Conservation (phyloP, 306 rosid genomes). For the Vicia sativa region DNA sequence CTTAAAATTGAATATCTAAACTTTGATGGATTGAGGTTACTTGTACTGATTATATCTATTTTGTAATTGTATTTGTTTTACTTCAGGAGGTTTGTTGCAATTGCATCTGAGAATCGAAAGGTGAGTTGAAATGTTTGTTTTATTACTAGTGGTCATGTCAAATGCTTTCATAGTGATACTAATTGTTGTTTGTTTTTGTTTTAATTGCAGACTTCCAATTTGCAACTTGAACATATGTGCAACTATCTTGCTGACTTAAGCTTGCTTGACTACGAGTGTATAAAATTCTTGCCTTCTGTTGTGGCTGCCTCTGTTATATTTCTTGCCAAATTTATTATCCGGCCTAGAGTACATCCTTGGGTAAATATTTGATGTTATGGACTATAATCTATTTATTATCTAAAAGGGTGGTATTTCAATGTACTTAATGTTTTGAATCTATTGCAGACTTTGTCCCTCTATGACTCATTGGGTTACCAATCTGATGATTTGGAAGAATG, state of each 20-base stretch:
- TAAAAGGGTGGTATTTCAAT: neutral
- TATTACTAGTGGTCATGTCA: neutral
- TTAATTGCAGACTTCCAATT: conserved; percentile 49
- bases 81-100: conserved; percentile 52
- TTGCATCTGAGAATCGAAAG: conserved; percentile 44
- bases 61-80: conserved; percentile 32
- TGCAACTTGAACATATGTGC: conserved; percentile 61
- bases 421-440: conserved; percentile 4
- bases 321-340: conserved; percentile 64
- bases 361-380: conserved; percentile 45
- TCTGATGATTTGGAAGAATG: conserved; percentile 63
- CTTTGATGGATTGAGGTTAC: neutral
- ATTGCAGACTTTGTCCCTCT: conserved; percentile 52
- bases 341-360: conserved; percentile 72
- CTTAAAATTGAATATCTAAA: neutral
- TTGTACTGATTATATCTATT: conserved; percentile 10
- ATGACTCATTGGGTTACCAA: conserved; percentile 52
- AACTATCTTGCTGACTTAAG: conserved; percentile 82
- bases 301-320: conserved; percentile 74
- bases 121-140: neutral
- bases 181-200: neutral
- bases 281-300: conserved; percentile 74
- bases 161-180: neutral
- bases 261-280: conserved; percentile 65
- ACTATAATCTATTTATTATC: neutral